These are phyloP conservation scores for Lachancea nothofagi DNA, from an alignment of 805 yeast species.

Conservation along the genomic window DNA sequence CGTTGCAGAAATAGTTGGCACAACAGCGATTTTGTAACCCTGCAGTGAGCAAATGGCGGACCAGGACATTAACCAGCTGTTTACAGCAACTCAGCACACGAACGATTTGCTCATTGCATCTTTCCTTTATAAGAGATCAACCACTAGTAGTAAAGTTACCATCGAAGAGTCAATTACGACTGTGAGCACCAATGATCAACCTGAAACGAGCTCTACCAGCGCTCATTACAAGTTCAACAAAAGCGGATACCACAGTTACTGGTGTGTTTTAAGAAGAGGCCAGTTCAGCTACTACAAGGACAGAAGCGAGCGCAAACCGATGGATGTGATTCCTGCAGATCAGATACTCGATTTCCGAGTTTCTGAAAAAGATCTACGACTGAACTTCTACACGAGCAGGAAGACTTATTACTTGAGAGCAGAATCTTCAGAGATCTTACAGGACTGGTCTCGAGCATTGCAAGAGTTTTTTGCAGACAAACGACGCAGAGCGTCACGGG, in stretches of 20 bases:
- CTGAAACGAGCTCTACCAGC: neutral
- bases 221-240: conserved; percentile 8
- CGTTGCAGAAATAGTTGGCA: no score
- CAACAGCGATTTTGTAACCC: no score
- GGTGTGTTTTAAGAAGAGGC: conserved; percentile 23
- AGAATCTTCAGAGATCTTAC: conserved; percentile 3
- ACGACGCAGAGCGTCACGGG: neutral
- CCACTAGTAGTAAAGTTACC: neutral
- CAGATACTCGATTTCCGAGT: conserved; percentile 15
- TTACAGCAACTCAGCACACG: conserved; percentile 4
- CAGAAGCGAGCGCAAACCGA: conserved; percentile 20
- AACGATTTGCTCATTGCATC: conserved; percentile 12
- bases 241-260: conserved; percentile 14
- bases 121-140: conserved; percentile 9
- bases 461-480: conserved; percentile 12
- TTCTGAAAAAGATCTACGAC: conserved; percentile 7
- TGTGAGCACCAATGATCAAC: neutral
- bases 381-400: conserved; percentile 17
- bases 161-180: neutral
- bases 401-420: conserved; percentile 16
- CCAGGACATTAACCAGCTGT: conserved; percentile 3
- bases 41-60: no score
- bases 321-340: conserved; percentile 17
- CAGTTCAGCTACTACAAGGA: conserved; percentile 25
- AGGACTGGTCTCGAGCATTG: conserved; percentile 10